phyloP scores from a whole-genome alignment of 2,329 filamentous ascomycete species.

The Orbilia oligospora region DNA sequence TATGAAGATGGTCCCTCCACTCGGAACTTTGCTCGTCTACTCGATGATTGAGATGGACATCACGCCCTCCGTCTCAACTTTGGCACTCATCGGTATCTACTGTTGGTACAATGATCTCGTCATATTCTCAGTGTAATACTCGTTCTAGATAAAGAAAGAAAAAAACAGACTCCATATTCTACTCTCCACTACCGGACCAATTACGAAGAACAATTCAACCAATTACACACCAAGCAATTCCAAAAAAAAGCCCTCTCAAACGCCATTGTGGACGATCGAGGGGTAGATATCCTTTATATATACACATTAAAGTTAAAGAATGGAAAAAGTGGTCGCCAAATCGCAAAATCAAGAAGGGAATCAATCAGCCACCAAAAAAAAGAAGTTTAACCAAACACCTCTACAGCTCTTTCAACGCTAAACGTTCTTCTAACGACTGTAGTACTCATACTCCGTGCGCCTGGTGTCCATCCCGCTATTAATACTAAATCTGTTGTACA shows the following conservation, averaged over 20 bases:
- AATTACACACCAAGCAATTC: constrained; percentile 16
- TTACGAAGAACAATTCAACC: constrained; percentile 2
- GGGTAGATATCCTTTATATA: constrained; percentile 31
- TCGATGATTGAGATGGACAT: constrained; percentile 88
- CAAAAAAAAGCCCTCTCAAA: background rate
- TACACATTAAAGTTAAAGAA: constrained; percentile 32
- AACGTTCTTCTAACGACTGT: constrained; percentile 12
- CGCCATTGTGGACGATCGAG: background rate
- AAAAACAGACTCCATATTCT: constrained; percentile 19
- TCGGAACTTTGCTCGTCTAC: constrained; percentile 95
- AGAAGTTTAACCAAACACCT: constrained; percentile 1
- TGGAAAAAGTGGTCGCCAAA: constrained; percentile 7
- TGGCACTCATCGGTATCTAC: constrained; percentile 69
- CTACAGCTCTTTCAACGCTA: background rate
- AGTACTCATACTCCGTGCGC: constrained; percentile 58
- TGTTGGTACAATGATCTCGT: constrained; percentile 69
- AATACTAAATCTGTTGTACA: constrained; percentile 55
- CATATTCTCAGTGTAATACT: constrained; percentile 21
- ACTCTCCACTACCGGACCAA: constrained; percentile 1
- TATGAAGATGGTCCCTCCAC: constrained; percentile 90
- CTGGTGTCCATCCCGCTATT: constrained; percentile 58
- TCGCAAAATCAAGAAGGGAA: constrained; percentile 19
- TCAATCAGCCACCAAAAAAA: constrained; percentile 17
- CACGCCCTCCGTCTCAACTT: constrained; percentile 74
- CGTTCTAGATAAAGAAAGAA: background rate